Base-by-base conservation (phyloP, 108 stramenopile species). In the Nitzschia sp. region DNA sequence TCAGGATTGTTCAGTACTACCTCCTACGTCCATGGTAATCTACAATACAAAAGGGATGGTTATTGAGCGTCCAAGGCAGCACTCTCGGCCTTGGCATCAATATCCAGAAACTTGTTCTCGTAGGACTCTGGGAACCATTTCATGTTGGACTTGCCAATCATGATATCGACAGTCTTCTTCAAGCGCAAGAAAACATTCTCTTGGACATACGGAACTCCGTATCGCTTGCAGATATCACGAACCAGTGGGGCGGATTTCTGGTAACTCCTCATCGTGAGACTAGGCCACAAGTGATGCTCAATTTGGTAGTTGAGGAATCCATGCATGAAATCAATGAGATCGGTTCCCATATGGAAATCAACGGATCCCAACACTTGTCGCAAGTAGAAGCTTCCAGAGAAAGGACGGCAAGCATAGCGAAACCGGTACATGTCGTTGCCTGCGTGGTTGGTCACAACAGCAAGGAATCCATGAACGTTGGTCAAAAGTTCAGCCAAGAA, bases 251-350 rank as follows among this genome's bases (percentile, higher is more conserved):
- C 88, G 8, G 84, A 80, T 56, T 73, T 76, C 79, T 93, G 93
- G 80, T 96, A 96, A 0, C 80, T 78, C 25, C 88, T 77, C 95
- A 96, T 96, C 41, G 79, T 78, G 1, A 96, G 78, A 41, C 83
- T 83, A 29, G 88, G 88, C 85, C 83, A 85, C 42, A 85, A 48
- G 77, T 96, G 95, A 66, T 96, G 95, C 70, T 96, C 95, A 59
- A 94, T 88, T 61, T 96, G 95, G 64, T 96, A 96, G 77, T 93
- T 93, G 38, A 96, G 66, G 75, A 76, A 89, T 41, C 88, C 88
- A 41, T 89, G 88, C n/a, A 66, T 56, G 58, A 85, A 85, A 68
- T 89, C 88, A 10, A 84, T 40, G 25, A 61, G 46, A 55, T 89
- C 83, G n/a, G 67, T 81, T 17, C 88, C 88, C 38, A 58, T 69